Evolutionary conservation across 169 alveolate species (phyloP).

Genomic region (Toxoplasma gondii): DNA sequence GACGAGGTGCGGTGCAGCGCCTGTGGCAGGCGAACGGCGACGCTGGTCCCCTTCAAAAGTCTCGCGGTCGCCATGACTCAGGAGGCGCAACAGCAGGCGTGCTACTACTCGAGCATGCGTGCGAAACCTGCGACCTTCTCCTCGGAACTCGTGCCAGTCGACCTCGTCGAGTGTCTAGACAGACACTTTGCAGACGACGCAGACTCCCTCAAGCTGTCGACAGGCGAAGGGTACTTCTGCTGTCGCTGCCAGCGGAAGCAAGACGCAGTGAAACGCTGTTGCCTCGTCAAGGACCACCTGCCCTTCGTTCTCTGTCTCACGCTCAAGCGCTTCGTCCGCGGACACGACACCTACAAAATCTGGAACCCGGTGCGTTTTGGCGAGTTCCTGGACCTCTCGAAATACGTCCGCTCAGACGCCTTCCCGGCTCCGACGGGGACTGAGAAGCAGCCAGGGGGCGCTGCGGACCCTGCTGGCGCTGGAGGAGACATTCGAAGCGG

Average conservation of each 20-base stretch:
- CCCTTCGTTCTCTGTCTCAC: conserved; percentile 67
- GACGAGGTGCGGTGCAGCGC: conserved; percentile 60
- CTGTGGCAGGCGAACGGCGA: conserved; percentile 66
- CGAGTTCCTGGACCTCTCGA: conserved; percentile 62
- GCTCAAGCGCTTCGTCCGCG: conserved; percentile 68
- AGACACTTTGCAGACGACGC: conserved; percentile 63
- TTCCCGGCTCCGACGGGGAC: background rate
- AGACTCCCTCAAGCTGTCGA: conserved; percentile 64
- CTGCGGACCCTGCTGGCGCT: background rate
- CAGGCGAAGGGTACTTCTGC: conserved; percentile 70
- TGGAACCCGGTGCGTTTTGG: conserved; percentile 71
- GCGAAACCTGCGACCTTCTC: conserved; percentile 58
- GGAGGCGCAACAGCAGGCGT: conserved; percentile 66
- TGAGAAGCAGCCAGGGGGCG: background rate
- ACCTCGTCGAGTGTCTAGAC: conserved; percentile 64
- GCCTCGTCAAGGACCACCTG: conserved; percentile 61
- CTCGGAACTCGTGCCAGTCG: conserved; percentile 36
- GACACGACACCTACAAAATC: conserved; percentile 68
- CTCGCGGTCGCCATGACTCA: conserved; percentile 68
- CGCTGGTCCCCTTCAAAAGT: conserved; percentile 64
- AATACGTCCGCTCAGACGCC: conserved; percentile 34
- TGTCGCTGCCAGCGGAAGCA: conserved; percentile 62
- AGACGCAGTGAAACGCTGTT: conserved; percentile 68
- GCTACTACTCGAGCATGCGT: conserved; percentile 52
- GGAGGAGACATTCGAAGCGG: background rate